Evolutionary conservation across 2,329 filamentous ascomycete genomes (phyloP), one percentile per base, ranked within the genome.

Genomic region (Ustilaginoidea virens): DNA sequence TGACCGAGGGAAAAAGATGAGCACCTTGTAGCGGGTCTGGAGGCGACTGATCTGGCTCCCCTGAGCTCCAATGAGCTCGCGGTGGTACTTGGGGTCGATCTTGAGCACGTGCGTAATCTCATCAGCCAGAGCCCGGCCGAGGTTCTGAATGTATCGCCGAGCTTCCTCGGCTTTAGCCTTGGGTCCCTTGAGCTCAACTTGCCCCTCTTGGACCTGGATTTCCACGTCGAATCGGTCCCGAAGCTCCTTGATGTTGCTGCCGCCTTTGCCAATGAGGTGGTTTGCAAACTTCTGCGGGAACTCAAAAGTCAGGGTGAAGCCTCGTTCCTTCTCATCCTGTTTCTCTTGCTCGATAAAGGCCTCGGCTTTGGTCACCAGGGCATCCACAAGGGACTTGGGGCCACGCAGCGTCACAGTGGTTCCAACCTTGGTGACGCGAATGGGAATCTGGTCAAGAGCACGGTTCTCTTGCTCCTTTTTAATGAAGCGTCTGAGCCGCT

Each of bases 221-320:
- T 77, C 72, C 5, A 78, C 74, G 34, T 77, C 71, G 34, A 75
- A 77, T 37, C 68, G 68, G 36, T 78, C 74, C 26, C 71, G 65
- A 21, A 79, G 56, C 42, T 77, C 72, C 31, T 64, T 63, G 42
- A 78, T 74, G 46, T 74, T 67, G 52, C 69, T 73, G 12, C 73
- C 74, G 28, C 69, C 66, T 51, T 76, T 77, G 30, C 74, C 74
- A 43, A 77, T 75, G 3, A 79, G 68, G 49, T 92, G 79, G 52
- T 93, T 93, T 38, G 86, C 85, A 47, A 74, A 92, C 56, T 93
- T 92, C 49, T 93, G 81, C 6, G 87, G 87, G 60, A 93, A 98
- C 38, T 93, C 83, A 41, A 96, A 96, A 16, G 69, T 73, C 34
- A 81, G 61, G 3, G 74, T 85, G 56, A 86, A 92, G 25, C 82